Conservation (phyloP, 2,329 filamentous ascomycete species). For the Seiridium unicorne region DNA sequence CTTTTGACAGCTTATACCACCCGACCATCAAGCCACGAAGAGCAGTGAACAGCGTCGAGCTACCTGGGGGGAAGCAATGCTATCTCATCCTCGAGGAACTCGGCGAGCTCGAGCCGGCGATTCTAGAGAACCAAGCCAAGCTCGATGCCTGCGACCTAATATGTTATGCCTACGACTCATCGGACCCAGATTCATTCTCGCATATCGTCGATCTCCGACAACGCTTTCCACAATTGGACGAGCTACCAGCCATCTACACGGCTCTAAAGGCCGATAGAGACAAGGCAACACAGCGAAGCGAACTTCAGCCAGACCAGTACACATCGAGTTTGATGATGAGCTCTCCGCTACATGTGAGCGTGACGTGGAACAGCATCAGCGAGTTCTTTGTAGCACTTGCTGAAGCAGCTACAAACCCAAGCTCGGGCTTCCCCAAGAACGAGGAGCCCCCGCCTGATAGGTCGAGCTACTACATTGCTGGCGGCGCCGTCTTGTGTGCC, state of each 20-base stretch:
- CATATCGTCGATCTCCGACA: conserved; percentile 82
- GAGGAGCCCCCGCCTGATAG: conserved; percentile 84
- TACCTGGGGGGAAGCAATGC: conserved; percentile 93
- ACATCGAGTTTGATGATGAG: conserved; percentile 83
- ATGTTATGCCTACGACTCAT: conserved; percentile 95
- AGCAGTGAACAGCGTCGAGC: conserved; percentile 93
- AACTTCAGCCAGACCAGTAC: conserved; percentile 89
- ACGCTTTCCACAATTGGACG: conserved; percentile 79
- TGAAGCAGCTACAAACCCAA: conserved; percentile 88
- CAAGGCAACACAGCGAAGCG: conserved; percentile 92
- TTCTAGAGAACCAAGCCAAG: conserved; percentile 87
- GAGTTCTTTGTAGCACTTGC: conserved; percentile 92
- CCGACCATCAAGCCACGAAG: conserved; percentile 94
- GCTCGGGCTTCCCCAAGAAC: conserved; percentile 81
- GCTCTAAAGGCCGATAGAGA: conserved; percentile 94
- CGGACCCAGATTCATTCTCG: conserved; percentile 91
- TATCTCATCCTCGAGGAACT: conserved; percentile 95
- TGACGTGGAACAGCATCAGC: conserved; percentile 89
- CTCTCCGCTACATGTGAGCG: conserved; percentile 89
- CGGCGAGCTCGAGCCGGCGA: conserved; percentile 90
- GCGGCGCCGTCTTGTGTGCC: conserved; percentile 70
- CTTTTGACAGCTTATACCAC: conserved; percentile 79
- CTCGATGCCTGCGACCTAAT: conserved; percentile 91
- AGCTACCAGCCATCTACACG: conserved; percentile 88
- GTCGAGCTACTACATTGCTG: conserved; percentile 80